Base-by-base conservation (phyloP, 148 eudicot species). In the Fagopyrum homotropicum region DNA sequence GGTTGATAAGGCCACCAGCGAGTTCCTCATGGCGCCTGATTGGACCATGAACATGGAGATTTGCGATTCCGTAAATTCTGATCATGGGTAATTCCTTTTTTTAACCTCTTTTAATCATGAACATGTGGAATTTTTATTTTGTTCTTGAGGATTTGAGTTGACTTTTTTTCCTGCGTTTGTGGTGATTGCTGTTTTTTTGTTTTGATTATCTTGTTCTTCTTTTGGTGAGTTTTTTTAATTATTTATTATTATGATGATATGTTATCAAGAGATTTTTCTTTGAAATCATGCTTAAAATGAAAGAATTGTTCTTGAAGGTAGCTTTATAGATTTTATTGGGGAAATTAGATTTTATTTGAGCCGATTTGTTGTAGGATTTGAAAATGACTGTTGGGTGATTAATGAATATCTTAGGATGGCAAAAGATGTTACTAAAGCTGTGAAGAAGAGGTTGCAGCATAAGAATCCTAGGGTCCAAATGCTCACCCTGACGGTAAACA, bases 1-100 rank as follows among this genome's bases (percentile, higher is more conserved):
- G 45, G 99, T 96, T 7, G 89, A 92, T 73, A 96, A 96, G 80
- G 97, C 99, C 5, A 96, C 99, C 7, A 96, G 98, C 84, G 93
- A 96, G 79, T 91, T 92, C 19, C 84, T 96, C 22, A 86, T 82
- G 66, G 91, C 83, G 0, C 97, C 98, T 59, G 98, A 96, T 87
- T 96, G 99, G 99, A 81, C 98, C 60, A 73, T 92, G 73, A 96
- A 96, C 72, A 96, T 96, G 64, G 91, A 87, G 76, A 89, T 96
- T 73, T 96, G 99, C 49, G 99, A 96, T 81, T 73, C 88, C 35
- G 75, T 90, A 59, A 92, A 95, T 81, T 72, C 88, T 75, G 88
- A 86, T 77, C 85, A 82, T 71, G 84, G 88, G 98, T 94, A 84
- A 14, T 61, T 74, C 35, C n/a, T 68, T 51, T 66, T 61, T 19